Base-by-base conservation (phyloP, 2,329 filamentous ascomycete genomes). In the Fusarium oligoseptatum region DNA sequence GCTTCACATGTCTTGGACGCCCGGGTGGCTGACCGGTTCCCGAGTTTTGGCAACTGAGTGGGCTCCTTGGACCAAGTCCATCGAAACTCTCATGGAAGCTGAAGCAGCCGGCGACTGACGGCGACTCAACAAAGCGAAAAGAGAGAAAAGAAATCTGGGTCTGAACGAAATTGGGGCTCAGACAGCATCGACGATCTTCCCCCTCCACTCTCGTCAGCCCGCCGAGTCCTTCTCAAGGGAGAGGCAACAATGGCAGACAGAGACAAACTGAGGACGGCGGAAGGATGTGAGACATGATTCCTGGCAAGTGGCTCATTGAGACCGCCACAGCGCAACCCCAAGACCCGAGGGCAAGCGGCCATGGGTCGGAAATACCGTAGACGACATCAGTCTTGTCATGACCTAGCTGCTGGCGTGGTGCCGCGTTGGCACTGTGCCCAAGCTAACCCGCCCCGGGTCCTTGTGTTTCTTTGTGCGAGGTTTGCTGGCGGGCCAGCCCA, bases 241-340 rank as follows among this genome's bases (percentile, higher is more conserved):
- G 67, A 73, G 39, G 66, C 63, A 65, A 71, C 58, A 63, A 65
- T 66, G 64, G 11, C 60, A 66, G 20, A 24, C 22, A 39, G 57
- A 74, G 71, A 70, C 68, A 78, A 72, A 68, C 66, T 60, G 70
- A 64, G 58, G 60, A 63, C 52, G 57, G 67, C 58, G 70, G 68
- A 68, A 73, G 61, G 71, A 68, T 65, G 70, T 78, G 75, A 78
- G 77, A 78, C 77, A 78, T 71, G 72, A 74, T 64, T 72, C 72
- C 68, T 70, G 39, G 63, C 76, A 66, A 77, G 67, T 78, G 72
- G 75, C 64, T 70, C 70, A 66, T 75, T 69, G 70, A 78, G 74
- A 77, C 76, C 72, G 76, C 75, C 76, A 77, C 76, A 78, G 66
- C 71, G 70, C 72, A 77, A 64, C 66, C 70, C 60, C 66, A 67